phyloP scores from a whole-genome alignment of 148 eudicot genomes.

The Hydrangea macrophylla region DNA sequence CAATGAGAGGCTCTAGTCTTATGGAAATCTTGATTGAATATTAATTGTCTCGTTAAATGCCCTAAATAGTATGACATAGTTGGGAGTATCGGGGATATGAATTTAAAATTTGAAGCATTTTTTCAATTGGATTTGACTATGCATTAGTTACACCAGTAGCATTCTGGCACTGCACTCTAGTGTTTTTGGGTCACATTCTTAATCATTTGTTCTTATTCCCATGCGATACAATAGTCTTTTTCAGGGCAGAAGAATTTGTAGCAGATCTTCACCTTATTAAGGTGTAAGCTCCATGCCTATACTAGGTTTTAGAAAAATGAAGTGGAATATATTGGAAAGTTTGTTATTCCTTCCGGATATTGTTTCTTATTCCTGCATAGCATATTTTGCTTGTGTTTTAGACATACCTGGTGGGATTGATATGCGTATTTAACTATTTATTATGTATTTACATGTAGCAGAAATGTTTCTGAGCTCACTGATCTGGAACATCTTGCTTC shows the following conservation, averaged over 20 bases:
- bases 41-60: neutral
- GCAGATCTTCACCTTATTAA: neutral
- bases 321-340: neutral
- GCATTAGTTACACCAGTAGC: no score
- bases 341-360: neutral
- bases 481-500: neutral
- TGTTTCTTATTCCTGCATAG: neutral
- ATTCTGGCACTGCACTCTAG: no score
- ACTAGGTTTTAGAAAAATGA: neutral
- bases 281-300: neutral
- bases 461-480: neutral
- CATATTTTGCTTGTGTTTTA: neutral
- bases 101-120: neutral
- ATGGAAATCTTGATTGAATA: neutral
- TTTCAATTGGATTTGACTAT: neutral
- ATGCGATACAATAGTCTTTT: no score
- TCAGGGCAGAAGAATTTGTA: no score
- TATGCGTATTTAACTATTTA: neutral
- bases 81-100: neutral
- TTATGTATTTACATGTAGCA: neutral
- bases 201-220: no score
- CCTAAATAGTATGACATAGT: neutral
- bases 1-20: neutral
- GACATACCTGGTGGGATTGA: neutral
- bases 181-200: no score